A percentile compares a stretch with the other conserved stretches of the same genome.
Evolutionary conservation across 2,329 filamentous ascomycete genomes (phyloP).

Genomic region (Cryphonectria parasitica): DNA sequence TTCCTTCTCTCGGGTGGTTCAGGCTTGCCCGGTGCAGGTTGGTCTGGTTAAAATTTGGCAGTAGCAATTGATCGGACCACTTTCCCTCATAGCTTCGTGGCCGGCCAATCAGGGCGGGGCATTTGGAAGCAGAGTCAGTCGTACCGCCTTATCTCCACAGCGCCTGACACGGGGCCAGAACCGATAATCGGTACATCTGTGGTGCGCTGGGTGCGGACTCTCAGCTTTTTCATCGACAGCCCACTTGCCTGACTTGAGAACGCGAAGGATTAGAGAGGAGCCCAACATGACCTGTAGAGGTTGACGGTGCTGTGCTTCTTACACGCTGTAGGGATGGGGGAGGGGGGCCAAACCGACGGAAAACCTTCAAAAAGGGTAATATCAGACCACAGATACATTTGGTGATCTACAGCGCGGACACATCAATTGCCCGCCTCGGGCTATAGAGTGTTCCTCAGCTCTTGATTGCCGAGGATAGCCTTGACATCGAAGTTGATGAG

Average conservation of each 20-base stretch:
- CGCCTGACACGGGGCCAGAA: slow-evolving; percentile 1
- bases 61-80: slow-evolving; percentile 11
- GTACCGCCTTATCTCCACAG: slow-evolving; percentile 14
- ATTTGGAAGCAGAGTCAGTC: slow-evolving; percentile 16
- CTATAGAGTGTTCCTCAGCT: background rate
- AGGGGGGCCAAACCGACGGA: background rate
- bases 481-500: background rate
- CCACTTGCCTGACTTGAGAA: background rate
- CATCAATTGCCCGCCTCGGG: background rate
- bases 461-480: background rate
- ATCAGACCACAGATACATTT: background rate
- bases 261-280: slow-evolving; percentile 4
- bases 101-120: slow-evolving; percentile 8
- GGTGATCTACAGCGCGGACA: background rate
- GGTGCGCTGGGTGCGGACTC: background rate
- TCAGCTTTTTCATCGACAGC: slow-evolving; percentile 1
- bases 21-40: slow-evolving; percentile 6
- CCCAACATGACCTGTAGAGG: background rate
- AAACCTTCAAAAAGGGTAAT: background rate
- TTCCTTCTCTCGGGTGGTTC: slow-evolving; percentile 10
- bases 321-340: background rate
- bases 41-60: slow-evolving; percentile 13
- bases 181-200: slow-evolving; percentile 8
- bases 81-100: slow-evolving; percentile 9
- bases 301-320: background rate